Conservation (phyloP, 116 monocot genomes). For the Dioscorea cayenensis region DNA sequence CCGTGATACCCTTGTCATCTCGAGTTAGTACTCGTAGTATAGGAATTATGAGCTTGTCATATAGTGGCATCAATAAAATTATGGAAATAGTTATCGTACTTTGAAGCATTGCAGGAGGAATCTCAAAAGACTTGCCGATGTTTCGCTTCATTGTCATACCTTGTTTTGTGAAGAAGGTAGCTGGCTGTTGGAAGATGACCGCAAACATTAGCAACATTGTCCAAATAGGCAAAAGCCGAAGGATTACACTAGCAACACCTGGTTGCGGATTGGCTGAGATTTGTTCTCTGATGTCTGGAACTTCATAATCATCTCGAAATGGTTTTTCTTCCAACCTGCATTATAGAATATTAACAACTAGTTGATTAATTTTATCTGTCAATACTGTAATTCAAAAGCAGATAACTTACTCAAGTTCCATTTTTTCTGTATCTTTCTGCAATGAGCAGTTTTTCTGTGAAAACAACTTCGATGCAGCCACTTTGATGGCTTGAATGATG, state of each 20-base stretch:
- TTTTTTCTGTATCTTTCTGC: conserved; percentile 19
- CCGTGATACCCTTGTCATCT: conserved; percentile 50
- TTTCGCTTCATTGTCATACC: conserved; percentile 65
- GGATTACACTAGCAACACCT: conserved; percentile 28
- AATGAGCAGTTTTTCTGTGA: conserved; percentile 19
- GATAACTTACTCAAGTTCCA: conserved; percentile 43
- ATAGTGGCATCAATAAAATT: conserved; percentile 83
- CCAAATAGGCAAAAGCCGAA: conserved; percentile 74
- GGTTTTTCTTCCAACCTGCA: conserved; percentile 64
- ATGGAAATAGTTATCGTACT: conserved; percentile 70
- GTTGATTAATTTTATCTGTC: background rate
- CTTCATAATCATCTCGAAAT: conserved; percentile 19
- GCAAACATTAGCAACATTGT: conserved; percentile 74
- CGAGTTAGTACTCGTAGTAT: conserved; percentile 24
- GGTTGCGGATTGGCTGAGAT: background rate
- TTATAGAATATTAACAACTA: background rate
- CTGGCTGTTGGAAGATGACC: conserved; percentile 85
- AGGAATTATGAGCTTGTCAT: conserved; percentile 68
- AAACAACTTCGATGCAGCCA: conserved; percentile 3
- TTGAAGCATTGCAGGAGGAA: conserved; percentile 87
- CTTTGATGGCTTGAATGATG: conserved; percentile 20
- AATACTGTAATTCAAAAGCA: background rate
- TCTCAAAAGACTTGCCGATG: conserved; percentile 33
- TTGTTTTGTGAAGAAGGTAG: conserved; percentile 92
- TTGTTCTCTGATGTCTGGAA: background rate